Evolutionary conservation across 1,284 basidiomycete species (phyloP), one percentile per base, ranked within the genome.

Genomic region (Meripilus lineatus): DNA sequence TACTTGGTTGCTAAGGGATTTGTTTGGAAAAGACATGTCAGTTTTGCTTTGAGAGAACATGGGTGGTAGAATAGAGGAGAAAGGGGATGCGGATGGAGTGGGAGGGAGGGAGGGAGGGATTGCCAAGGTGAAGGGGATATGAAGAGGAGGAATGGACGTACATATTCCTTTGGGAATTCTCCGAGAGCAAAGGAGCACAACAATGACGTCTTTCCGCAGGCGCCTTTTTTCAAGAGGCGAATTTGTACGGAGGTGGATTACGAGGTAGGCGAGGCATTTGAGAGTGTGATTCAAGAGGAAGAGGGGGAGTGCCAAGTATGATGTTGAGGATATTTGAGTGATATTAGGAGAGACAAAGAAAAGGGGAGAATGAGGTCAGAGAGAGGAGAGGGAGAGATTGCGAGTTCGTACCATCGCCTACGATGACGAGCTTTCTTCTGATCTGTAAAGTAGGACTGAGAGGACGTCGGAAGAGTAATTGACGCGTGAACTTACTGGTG

Each of bases 161-260:
- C 93, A 63, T 97, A 96, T 83, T 92, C 89, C 67, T 93, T 92
- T 35, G 94, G 95, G 59, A 99, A 98, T 68, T 97, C 90, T 49
- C 95, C 95, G 32, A 97, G 80, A 4, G 93, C 92, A 66, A 97
- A 97, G 18, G 91, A 89, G 59, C 84, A 89, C 32, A 93, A 67
- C 38, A 93, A 69, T 34, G 85, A 89, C 20, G 89, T 90, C 73
- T 90, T 89, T 57, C 86, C 86, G 58, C 86, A 89, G 54, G 87
- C 86, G 71, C 86, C 85, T 87, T 52, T 24, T 21, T 23, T 40
- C 37, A 45, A 38, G 43, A 38, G 13, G 33, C 8, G n/a, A n/a
- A 18, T 20, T 6, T 8, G 13, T 22, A 22, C 6, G 11, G 20
- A 26, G 34, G 22, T n/a, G 15, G 32, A 30, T n/a, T 30, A 30